A percentile compares a stretch with the other conserved stretches of the same genome.
These are phyloP conservation scores for Lithohypha guttulata DNA, from an alignment of 2,329 filamentous ascomycete genomes.

Conservation along the genomic window DNA sequence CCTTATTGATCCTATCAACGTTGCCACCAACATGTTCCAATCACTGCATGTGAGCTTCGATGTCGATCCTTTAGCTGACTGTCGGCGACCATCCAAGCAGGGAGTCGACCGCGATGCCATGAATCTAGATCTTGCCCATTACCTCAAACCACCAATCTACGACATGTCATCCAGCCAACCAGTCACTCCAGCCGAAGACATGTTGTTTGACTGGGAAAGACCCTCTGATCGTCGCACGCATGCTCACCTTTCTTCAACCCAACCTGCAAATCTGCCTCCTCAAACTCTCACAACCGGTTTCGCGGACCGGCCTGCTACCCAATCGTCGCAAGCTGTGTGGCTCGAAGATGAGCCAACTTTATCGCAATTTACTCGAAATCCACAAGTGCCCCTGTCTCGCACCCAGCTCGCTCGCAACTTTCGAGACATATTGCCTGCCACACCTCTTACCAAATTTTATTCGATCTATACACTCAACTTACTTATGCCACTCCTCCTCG, in stretches of 20 bases:
- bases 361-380: slow-evolving; percentile 71
- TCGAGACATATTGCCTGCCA: slow-evolving; percentile 78
- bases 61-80: slow-evolving; percentile 48
- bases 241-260: slow-evolving; percentile 32
- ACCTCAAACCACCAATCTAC: slow-evolving; percentile 25
- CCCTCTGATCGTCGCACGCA: slow-evolving; percentile 39
- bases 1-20: slow-evolving; percentile 64
- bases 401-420: slow-evolving; percentile 86
- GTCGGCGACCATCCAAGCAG: slow-evolving; percentile 27
- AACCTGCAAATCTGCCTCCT: slow-evolving; percentile 25
- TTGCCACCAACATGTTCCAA: slow-evolving; percentile 94
- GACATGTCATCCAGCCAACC: slow-evolving; percentile 75
- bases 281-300: slow-evolving; percentile 25
- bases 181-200: slow-evolving; percentile 62
- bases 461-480: slow-evolving; percentile 65
- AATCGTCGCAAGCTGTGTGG: slow-evolving; percentile 30
- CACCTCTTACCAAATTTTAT: slow-evolving; percentile 84
- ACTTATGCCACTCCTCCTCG: slow-evolving; percentile 67
- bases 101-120: slow-evolving; percentile 43
- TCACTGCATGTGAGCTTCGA: slow-evolving; percentile 80
- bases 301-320: slow-evolving; percentile 14
- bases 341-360: slow-evolving; percentile 77
- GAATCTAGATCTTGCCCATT: slow-evolving; percentile 52
- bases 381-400: slow-evolving; percentile 66
- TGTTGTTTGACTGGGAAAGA: slow-evolving; percentile 78